A percentile compares a stretch with the other conserved stretches of the same genome.
phyloP scores from a whole-genome alignment of 2,329 filamentous ascomycete genomes.

The Colletotrichum sansevieriae region DNA sequence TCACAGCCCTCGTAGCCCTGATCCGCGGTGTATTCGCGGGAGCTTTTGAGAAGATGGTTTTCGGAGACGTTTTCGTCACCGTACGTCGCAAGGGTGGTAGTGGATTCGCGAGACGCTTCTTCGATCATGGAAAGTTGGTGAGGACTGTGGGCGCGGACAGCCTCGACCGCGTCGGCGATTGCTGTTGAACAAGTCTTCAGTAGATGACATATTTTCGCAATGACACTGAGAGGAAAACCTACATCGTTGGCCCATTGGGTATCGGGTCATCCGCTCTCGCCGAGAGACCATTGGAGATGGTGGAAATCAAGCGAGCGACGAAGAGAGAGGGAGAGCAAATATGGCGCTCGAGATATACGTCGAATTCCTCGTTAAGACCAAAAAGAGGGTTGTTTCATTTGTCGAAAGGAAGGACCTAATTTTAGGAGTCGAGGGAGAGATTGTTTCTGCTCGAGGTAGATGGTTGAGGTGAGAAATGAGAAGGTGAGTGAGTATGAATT shows the following conservation, averaged over 20 bases:
- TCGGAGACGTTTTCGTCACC: not conserved
- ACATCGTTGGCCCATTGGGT: constrained; percentile 21
- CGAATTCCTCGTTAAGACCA: too few relatives aligned
- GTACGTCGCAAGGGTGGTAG: not conserved
- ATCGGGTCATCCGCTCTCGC: not conserved
- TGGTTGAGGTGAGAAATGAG: too few relatives aligned
- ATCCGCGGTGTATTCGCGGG: not conserved
- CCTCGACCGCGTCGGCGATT: not conserved
- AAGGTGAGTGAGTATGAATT: too few relatives aligned
- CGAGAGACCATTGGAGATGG: not conserved
- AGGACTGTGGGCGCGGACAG: constrained; percentile 24
- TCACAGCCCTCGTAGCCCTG: constrained; percentile 4
- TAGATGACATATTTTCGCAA: not conserved
- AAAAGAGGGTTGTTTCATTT: too few relatives aligned
- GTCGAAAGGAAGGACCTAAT: too few relatives aligned
- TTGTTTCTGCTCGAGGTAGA: too few relatives aligned
- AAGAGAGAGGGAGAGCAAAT: too few relatives aligned
- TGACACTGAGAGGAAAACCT: not conserved
- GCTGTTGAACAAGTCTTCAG: not conserved
- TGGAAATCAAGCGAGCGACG: too few relatives aligned
- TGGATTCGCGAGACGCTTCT: constrained; percentile 29
- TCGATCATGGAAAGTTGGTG: constrained; percentile 39
- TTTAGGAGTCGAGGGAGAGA: too few relatives aligned
- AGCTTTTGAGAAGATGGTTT: not conserved
- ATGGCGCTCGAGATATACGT: too few relatives aligned